Evolutionary conservation across 495 filamentous ascomycete species (phyloP), one percentile per base, ranked within the genome.

Genomic region (Aspergillus indologenus): DNA sequence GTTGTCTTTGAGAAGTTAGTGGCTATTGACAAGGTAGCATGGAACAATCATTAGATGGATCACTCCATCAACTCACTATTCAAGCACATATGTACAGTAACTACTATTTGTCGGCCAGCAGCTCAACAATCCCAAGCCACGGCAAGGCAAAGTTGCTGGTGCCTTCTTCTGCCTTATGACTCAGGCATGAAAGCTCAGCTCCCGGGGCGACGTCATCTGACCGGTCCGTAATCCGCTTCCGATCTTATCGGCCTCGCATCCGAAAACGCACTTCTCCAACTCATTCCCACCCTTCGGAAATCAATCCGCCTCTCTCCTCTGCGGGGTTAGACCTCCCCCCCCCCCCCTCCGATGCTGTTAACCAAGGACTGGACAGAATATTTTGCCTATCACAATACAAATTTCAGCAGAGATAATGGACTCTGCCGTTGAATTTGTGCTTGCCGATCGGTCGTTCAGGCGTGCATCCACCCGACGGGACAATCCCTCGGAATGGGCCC

Each of bases 241-340:
- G 62, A 65, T 65, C 62, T 53, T 56, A 61, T 65, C 62, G 56
- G 61, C 34, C 21, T 43, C 62, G 24, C 62, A 61, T 65, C 62
- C 62, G 58, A 61, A 53, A 53, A 34, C n/a, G 52, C n/a, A 47
- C 15, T 45, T 20, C 44, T 24, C 42, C 53, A 44, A 45, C 31
- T 45, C 57, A 24, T 22, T 49, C 45, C 31, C 40, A 44, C 45
- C 29, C 24, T 40, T 61, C 54, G 34, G 54, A 57, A 56, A 52
- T 40, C 59, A 43, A 15, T 11, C 34, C 9, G 26, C 12, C 34
- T 40, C 34, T 40, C 22, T 52, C 19, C 24, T 49, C 50, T 48
- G 59, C 54, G 54, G 59, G 54, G 59, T 61, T 56, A 29, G 34
- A 40, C 12, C 12, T 15, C 34, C 50, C 50, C 42, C 3, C 34